phyloP scores from a whole-genome alignment of 176 grass and related monocot species.

The Poa annua region DNA sequence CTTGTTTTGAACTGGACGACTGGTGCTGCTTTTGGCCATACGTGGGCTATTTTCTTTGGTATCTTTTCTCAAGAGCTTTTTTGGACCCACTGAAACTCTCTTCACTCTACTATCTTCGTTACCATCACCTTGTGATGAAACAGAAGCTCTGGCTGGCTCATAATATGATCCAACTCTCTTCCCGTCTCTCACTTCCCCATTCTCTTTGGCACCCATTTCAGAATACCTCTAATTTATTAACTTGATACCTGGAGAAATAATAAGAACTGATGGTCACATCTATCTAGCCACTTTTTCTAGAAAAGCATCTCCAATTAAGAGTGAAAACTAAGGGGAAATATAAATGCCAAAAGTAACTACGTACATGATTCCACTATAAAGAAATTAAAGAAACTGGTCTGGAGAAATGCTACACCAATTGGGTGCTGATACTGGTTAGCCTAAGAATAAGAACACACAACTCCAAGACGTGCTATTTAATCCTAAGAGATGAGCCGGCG shows the following conservation, averaged over 20 bases:
- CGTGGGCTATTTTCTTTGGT: constrained; percentile 54
- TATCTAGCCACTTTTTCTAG: constrained; percentile 7
- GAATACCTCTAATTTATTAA: constrained; percentile 33
- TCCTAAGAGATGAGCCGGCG: background rate
- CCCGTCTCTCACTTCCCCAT: constrained; percentile 69
- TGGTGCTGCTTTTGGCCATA: constrained; percentile 51
- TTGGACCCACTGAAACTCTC: constrained; percentile 68
- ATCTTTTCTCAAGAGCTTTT: constrained; percentile 78
- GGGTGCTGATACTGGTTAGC: background rate
- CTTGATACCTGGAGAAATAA: constrained; percentile 44
- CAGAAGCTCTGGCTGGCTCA: constrained; percentile 69
- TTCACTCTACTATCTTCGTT: constrained; percentile 58
- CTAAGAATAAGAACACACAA: background rate
- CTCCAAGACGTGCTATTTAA: background rate
- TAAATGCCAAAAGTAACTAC: background rate
- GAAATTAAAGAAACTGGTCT: background rate
- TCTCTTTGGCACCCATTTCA: constrained; percentile 88
- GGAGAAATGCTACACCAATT: background rate
- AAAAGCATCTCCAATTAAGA: constrained; percentile 18
- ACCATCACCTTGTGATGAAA: constrained; percentile 70
- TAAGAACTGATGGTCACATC: constrained; percentile 23
- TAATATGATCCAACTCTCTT: constrained; percentile 70
- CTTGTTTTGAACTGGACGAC: constrained; percentile 58
- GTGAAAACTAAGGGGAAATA: background rate
- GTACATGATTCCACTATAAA: background rate